Evolutionary conservation across 2,329 filamentous ascomycete genomes (phyloP).

Genomic region (Ceratocystis colombiana): DNA sequence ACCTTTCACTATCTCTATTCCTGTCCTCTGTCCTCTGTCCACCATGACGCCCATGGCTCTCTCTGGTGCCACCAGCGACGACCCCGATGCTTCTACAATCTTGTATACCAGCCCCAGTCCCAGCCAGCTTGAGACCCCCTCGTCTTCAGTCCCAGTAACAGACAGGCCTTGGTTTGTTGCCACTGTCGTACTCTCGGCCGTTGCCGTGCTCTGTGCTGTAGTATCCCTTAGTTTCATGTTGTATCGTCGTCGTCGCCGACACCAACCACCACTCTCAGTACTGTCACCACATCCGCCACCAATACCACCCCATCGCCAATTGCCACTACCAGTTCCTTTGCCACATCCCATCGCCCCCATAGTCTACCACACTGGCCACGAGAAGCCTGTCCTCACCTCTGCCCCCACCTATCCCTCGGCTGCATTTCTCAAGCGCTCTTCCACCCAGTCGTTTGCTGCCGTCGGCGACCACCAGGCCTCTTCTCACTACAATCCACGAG

Average conservation of each 20-base stretch:
- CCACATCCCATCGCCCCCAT: background rate
- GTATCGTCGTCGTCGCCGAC: slow-evolving; percentile 18
- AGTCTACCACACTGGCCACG: background rate
- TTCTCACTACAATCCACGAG: background rate
- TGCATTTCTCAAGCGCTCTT: slow-evolving; percentile 17
- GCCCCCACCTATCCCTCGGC: slow-evolving; percentile 11
- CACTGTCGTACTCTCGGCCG: slow-evolving; percentile 18
- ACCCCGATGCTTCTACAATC: background rate
- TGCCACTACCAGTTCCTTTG: slow-evolving; percentile 1
- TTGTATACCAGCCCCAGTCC: background rate
- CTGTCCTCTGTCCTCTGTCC: background rate
- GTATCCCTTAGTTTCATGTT: slow-evolving; percentile 18
- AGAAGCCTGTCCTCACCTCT: slow-evolving; percentile 15
- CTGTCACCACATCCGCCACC: background rate
- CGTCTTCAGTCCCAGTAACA: slow-evolving; percentile 14
- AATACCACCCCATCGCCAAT: slow-evolving; percentile 6
- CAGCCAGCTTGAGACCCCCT: background rate
- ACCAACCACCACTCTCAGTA: slow-evolving; percentile 6
- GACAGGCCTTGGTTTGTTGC: slow-evolving; percentile 24
- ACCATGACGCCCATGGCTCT: slow-evolving; percentile 6
- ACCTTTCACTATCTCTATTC: background rate
- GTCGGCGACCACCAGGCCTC: background rate
- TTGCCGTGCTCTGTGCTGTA: slow-evolving; percentile 17
- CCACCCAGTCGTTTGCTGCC: slow-evolving; percentile 9
- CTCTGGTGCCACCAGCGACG: background rate